phyloP scores from a whole-genome alignment of 208 protist genomes.

The Chromosphaera perkinsii region DNA sequence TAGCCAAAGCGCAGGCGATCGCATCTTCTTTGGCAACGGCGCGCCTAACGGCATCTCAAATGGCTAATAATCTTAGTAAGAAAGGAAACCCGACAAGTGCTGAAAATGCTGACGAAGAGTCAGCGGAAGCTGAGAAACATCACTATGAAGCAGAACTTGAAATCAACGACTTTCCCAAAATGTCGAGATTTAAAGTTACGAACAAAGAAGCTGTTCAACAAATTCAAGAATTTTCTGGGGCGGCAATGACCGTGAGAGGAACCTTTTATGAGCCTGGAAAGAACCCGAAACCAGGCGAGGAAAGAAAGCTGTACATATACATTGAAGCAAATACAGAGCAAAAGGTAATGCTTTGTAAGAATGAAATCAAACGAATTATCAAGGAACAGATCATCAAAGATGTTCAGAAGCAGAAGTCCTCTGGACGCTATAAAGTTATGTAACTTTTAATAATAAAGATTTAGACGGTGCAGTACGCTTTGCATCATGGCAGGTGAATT shows the following conservation, averaged over 20 bases:
- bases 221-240: constrained; percentile 60
- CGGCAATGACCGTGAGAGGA: constrained; percentile 68
- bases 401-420: no score
- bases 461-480: no score
- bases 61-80: no score
- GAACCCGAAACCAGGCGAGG: constrained; percentile 45
- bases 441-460: no score
- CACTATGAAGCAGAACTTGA: constrained; percentile 70
- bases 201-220: constrained; percentile 55
- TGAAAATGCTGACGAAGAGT: no score
- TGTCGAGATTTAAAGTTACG: constrained; percentile 70
- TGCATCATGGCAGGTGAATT: no score
- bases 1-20: no score
- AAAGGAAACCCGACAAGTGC: no score
- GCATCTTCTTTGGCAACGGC: no score
- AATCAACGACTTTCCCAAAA: constrained; percentile 83
- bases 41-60: no score
- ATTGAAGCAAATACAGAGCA: constrained; percentile 64
- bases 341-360: constrained; percentile 29
- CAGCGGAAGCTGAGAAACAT: neutral
- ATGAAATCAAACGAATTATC: constrained; percentile 57
- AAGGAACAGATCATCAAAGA: constrained; percentile 42
- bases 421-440: no score
- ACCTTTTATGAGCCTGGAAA: constrained; percentile 59
- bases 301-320: constrained; percentile 74